A percentile compares a stretch with the other conserved stretches of the same genome.
These are phyloP conservation scores for Verticillium nubilum DNA, from an alignment of 2,329 filamentous ascomycete species.

Conservation along the genomic window DNA sequence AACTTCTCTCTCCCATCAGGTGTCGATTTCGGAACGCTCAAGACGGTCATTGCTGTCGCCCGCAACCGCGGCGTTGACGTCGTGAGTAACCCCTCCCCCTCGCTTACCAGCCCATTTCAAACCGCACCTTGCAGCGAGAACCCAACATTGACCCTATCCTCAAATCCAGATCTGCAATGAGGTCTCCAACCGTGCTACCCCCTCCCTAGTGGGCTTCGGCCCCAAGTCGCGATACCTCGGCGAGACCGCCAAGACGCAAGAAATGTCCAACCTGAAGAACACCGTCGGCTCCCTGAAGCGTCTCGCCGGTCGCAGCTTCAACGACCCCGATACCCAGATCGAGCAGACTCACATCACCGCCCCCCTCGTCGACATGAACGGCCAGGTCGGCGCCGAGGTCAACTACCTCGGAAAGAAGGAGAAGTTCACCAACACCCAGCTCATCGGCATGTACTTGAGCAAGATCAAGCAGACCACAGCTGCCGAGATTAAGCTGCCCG, in stretches of 20 bases:
- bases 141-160: constrained; percentile 1
- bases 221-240: constrained; percentile 91
- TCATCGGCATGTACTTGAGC: constrained; percentile 91
- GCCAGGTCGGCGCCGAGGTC: constrained; percentile 92
- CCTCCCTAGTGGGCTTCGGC: constrained; percentile 94
- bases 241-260: constrained; percentile 94
- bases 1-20: constrained; percentile 37
- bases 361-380: constrained; percentile 80
- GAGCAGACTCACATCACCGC: constrained; percentile 91
- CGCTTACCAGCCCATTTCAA: background rate
- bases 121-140: constrained; percentile 1
- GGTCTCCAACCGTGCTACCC: constrained; percentile 95
- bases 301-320: constrained; percentile 78
- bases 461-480: constrained; percentile 88
- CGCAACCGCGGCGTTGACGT: constrained; percentile 99
- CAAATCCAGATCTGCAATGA: constrained; percentile 93
- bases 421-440: constrained; percentile 88
- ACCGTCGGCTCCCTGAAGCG: constrained; percentile 91
- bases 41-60: constrained; percentile 95
- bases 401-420: constrained; percentile 92
- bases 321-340: constrained; percentile 86
- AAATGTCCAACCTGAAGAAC: constrained; percentile 99
- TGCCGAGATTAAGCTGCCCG: constrained; percentile 82
- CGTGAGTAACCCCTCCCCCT: constrained; percentile 54
- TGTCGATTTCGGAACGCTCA: constrained; percentile 92